Evolutionary conservation across 495 filamentous ascomycete species (phyloP), one percentile per base, ranked within the genome.

Genomic region (Aspergillus panamensis): DNA sequence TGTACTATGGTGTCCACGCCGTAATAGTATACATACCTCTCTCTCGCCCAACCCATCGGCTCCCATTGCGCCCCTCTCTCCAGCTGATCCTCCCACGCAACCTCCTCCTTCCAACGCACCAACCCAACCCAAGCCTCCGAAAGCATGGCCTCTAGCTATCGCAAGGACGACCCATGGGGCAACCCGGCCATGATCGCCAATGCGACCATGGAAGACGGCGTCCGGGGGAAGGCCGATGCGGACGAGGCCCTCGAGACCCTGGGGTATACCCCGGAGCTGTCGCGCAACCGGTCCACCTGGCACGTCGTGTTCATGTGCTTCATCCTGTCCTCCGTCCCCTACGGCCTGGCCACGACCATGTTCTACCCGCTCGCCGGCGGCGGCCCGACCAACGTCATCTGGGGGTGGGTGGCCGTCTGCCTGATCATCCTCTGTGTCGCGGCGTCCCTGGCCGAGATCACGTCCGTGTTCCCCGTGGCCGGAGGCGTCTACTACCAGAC

Each of bases 401-500:
- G 84, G 84, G 87, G 87, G 20, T 80, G 89, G 63, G 74, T 90
- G 0, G 81, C 87, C 6, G 84, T 88, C 8, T 87, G 86, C 7
- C 66, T 89, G 12, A 88, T 87, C 66, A 88, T 87, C 62, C 64
- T 87, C 30, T 86, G 84, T 49, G 80, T 91, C 17, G 86, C 88
- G 12, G 84, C 85, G 3, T 89, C 86, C 2, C 73, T 91, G 25
- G 87, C 88, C 10, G 88, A 91, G 64, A 90, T 90, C 67, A 77
- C 88, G 45, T 83, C 83, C 25, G 88, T 87, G 6, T 90, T 84
- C 62, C 88, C 88, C 12, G 90, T 85, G 14, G 77, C 81, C 47
- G 80, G 81, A 32, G 86, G 86, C 8, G 85, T 89, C 55, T 90
- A 90, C 59, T 86, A 89, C 69, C 90, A 87, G 88, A 87, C 85